A percentile compares a stretch with the other conserved stretches of the same genome.
phyloP scores from a whole-genome alignment of 1,284 basidiomycete genomes.

The Irpex lacteus region DNA sequence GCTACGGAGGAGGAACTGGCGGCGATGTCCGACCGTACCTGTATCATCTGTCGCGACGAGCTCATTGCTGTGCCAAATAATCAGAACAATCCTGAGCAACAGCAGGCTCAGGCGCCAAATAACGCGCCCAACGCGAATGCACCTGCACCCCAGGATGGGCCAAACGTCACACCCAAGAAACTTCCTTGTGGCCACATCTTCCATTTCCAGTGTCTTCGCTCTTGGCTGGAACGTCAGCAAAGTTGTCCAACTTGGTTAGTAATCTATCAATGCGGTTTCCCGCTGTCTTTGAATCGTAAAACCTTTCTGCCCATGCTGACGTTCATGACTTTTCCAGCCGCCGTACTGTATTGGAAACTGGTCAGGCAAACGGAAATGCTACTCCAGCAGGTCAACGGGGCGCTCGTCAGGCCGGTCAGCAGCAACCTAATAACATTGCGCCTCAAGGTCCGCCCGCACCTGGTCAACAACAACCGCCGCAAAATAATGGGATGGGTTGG shows the following conservation, averaged over 20 bases:
- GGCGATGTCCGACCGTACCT: slow-evolving; percentile 83
- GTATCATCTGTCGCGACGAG: slow-evolving; percentile 99
- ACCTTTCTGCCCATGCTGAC: neutral
- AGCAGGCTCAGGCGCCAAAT: slow-evolving; percentile 17
- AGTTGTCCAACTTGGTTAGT: slow-evolving; percentile 94
- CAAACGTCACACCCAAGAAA: slow-evolving; percentile 95
- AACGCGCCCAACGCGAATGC: slow-evolving; percentile 15
- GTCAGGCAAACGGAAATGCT: slow-evolving; percentile 26
- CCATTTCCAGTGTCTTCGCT: slow-evolving; percentile 95
- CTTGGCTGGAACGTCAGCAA: slow-evolving; percentile 96
- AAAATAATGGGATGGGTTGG: slow-evolving; percentile 32
- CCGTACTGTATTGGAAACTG: slow-evolving; percentile 76
- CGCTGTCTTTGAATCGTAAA: neutral
- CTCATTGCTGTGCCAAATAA: slow-evolving; percentile 55
- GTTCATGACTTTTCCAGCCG: slow-evolving; percentile 48
- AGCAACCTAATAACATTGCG: slow-evolving; percentile 28
- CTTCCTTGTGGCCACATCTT: slow-evolving; percentile 96
- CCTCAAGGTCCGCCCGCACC: slow-evolving; percentile 11
- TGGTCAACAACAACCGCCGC: slow-evolving; percentile 15
- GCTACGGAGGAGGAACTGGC: slow-evolving; percentile 87
- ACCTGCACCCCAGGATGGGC: slow-evolving; percentile 51
- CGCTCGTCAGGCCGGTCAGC: slow-evolving; percentile 30
- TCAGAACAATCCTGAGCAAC: slow-evolving; percentile 25
- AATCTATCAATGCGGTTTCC: neutral
- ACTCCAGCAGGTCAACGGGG: slow-evolving; percentile 33